Evolutionary conservation across 192 early-diverging fungal genomes (phyloP).

Genomic region (Bifiguratus adelaidae): DNA sequence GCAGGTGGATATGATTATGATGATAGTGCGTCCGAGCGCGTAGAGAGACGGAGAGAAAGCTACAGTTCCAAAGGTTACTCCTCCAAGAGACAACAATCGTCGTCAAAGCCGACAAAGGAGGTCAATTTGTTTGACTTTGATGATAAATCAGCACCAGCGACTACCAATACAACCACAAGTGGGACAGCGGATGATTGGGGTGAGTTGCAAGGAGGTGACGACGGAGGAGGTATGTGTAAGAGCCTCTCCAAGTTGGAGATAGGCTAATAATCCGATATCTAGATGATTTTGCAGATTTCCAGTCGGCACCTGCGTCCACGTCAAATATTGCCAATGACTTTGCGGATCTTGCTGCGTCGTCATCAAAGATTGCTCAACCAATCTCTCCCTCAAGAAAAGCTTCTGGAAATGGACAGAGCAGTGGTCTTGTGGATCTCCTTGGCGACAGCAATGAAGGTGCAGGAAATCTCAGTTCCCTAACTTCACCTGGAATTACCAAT

Average conservation of each 20-base stretch:
- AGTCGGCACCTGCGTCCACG: constrained; percentile 31
- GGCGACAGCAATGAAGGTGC: constrained; percentile 14
- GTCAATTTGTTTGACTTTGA: constrained; percentile 66
- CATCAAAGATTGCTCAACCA: constrained; percentile 9
- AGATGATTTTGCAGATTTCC: constrained; percentile 62
- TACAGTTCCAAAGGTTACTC: too few relatives aligned
- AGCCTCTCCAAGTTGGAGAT: not conserved
- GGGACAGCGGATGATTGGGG: constrained; percentile 66
- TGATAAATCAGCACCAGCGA: constrained; percentile 17
- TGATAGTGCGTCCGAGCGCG: too few relatives aligned
- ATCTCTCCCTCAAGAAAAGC: constrained; percentile 1
- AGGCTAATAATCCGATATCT: constrained; percentile 7
- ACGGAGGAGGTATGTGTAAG: constrained; percentile 10
- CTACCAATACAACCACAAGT: constrained; percentile 4
- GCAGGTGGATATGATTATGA: too few relatives aligned
- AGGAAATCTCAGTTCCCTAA: too few relatives aligned
- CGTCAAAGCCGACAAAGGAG: constrained; percentile 21
- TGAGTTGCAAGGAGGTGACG: constrained; percentile 45
- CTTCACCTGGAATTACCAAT: not conserved
- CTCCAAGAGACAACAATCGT: too few relatives aligned
- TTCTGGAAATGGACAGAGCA: constrained; percentile 8
- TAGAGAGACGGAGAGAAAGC: too few relatives aligned
- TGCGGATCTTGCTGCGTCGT: constrained; percentile 8
- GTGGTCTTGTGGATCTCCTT: constrained; percentile 16
- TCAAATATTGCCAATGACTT: constrained; percentile 7